Evolutionary conservation across 352 stramenopile species (phyloP).

Genomic region (Phytophthora chlamydospora): DNA sequence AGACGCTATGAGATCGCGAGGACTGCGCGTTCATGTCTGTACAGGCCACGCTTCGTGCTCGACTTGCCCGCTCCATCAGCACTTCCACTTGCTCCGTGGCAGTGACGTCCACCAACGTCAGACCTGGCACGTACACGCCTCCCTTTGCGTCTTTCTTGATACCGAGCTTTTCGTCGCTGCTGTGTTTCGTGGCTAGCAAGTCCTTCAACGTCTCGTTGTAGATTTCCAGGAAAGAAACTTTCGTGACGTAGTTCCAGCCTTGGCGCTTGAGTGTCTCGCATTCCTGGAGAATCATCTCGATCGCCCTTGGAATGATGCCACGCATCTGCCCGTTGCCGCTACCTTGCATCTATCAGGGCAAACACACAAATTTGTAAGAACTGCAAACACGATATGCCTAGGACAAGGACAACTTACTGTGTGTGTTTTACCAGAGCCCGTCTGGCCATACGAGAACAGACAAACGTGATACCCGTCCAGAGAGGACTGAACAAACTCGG

Average conservation of each 20-base stretch:
- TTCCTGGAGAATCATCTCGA: conserved; percentile 95
- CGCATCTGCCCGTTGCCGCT: conserved; percentile 94
- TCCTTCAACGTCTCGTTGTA: conserved; percentile 99
- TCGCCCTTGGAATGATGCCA: conserved; percentile 97
- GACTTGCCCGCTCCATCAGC: conserved; percentile 79
- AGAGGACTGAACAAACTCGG: conserved; percentile 97
- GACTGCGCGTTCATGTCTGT: conserved; percentile 96
- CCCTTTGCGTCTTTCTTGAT: conserved; percentile 82
- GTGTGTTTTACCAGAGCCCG: conserved; percentile 94
- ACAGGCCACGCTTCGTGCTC: conserved; percentile 71
- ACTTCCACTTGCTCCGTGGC: conserved; percentile 68
- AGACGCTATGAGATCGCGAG: conserved; percentile 82
- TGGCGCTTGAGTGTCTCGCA: conserved; percentile 63
- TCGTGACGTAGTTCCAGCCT: conserved; percentile 95
- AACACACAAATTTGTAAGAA: conserved; percentile 12
- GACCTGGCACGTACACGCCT: conserved; percentile 65
- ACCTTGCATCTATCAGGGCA: conserved; percentile 93
- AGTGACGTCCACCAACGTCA: conserved; percentile 61
- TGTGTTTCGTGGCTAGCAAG: conserved; percentile 88
- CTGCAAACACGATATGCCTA: background rate
- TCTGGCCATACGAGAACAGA: conserved; percentile 96
- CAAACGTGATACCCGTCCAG: conserved; percentile 98
- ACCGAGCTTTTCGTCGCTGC: conserved; percentile 51
- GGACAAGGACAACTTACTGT: conserved; percentile 56
- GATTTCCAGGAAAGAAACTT: conserved; percentile 99